These are phyloP conservation scores for Backusella australiensis DNA, from an alignment of 192 early-diverging fungal species.

Conservation along the genomic window DNA sequence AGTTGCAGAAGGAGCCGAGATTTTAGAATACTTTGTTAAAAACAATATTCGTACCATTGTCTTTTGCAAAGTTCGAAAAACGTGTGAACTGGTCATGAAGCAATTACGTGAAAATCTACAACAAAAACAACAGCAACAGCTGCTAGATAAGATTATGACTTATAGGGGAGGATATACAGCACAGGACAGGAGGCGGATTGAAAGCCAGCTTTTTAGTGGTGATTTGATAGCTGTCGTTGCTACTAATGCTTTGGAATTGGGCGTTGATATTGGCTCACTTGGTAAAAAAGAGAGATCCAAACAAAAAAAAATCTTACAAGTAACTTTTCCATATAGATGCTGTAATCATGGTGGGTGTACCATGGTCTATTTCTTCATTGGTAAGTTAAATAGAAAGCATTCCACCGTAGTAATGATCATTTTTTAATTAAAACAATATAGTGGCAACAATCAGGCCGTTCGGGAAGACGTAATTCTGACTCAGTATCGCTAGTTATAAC, in stretches of 20 bases:
- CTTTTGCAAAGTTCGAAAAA: constrained; percentile 51
- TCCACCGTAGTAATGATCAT: neutral
- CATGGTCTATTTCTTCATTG: constrained; percentile 45
- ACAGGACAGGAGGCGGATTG: constrained; percentile 67
- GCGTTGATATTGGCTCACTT: constrained; percentile 72
- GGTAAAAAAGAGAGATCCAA: constrained; percentile 14
- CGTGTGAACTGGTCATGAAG: constrained; percentile 40
- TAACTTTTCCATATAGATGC: constrained; percentile 45
- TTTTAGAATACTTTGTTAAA: constrained; percentile 39
- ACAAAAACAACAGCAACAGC: constrained; percentile 7
- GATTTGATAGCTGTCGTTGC: constrained; percentile 61
- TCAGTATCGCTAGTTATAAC: constrained; percentile 62
- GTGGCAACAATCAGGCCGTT: constrained; percentile 77
- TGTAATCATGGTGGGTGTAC: constrained; percentile 75
- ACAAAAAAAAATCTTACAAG: neutral
- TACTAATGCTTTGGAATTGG: constrained; percentile 82
- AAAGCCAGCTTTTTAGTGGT: constrained; percentile 64
- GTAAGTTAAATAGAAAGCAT: constrained; percentile 15
- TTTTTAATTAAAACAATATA: constrained; percentile 28
- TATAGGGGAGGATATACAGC: constrained; percentile 81
- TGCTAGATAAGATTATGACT: constrained; percentile 45
- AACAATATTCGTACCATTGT: constrained; percentile 45
- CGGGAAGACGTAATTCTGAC: constrained; percentile 60
- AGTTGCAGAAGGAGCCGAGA: constrained; percentile 26
- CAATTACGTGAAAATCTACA: constrained; percentile 30